Conservation (phyloP, 1,139 yeast genomes). For the Nadsonia starkeyi-henricii region DNA sequence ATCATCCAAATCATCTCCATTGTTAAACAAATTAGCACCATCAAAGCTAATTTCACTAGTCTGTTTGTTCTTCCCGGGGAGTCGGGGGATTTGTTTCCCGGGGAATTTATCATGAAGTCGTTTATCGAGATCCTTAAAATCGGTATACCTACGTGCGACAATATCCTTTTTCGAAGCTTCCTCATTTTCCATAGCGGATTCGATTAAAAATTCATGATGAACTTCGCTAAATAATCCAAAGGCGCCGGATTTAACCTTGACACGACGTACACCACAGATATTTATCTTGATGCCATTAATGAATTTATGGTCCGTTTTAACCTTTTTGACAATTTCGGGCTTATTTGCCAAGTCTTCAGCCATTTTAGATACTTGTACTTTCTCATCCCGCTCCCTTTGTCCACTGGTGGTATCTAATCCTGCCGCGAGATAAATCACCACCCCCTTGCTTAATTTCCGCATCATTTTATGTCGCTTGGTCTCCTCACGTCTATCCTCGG, state of each 20-base stretch:
- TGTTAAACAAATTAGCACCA: slow-evolving; percentile 5
- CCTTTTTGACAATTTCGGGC: slow-evolving; percentile 27
- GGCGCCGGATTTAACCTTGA: slow-evolving; percentile 17
- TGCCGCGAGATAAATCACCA: slow-evolving; percentile 60
- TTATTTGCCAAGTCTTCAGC: slow-evolving; percentile 15
- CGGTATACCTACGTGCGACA: slow-evolving; percentile 49
- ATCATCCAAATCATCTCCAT: slow-evolving; percentile 7
- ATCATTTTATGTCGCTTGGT: slow-evolving; percentile 62
- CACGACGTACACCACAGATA: slow-evolving; percentile 44
- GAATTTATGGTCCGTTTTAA: slow-evolving; percentile 24
- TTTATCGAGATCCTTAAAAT: slow-evolving; percentile 45
- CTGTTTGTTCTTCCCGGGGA: slow-evolving; percentile 44
- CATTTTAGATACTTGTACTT: slow-evolving; percentile 19
- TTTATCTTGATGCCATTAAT: slow-evolving; percentile 48
- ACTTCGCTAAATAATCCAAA: slow-evolving; percentile 19
- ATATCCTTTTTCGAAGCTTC: slow-evolving; percentile 8
- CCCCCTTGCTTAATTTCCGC: slow-evolving; percentile 42
- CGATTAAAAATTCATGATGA: slow-evolving; percentile 21
- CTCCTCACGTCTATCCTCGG: slow-evolving; percentile 55
- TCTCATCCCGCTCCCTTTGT: slow-evolving; percentile 25
- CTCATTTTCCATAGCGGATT: slow-evolving; percentile 25
- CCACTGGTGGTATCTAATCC: slow-evolving; percentile 42
- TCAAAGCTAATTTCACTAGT: slow-evolving; percentile 7
- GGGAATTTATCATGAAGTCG: slow-evolving; percentile 45
- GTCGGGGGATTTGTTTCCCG: slow-evolving; percentile 50